Percentiles rank a stretch among this genome's conserved stretches.
Conservation (phyloP, 306 rosid genomes). For the Dryas drummondii region DNA sequence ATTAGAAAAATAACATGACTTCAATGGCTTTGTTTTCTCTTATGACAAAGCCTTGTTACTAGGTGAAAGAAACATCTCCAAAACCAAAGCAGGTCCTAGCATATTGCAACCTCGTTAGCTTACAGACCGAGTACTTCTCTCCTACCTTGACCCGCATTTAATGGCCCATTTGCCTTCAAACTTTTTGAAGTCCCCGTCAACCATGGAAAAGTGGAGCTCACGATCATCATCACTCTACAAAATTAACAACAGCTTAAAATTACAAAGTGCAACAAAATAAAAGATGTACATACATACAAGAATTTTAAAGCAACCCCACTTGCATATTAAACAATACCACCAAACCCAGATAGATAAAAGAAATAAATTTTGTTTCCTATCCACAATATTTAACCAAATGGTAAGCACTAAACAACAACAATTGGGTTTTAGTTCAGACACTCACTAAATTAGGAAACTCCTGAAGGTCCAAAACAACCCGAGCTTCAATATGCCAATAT, state of each 20-base stretch:
- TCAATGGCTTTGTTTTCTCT: not conserved
- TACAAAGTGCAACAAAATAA: not conserved
- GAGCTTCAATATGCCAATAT: constrained; percentile 99
- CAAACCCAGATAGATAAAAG: not conserved
- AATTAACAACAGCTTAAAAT: constrained; percentile 13
- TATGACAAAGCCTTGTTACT: not conserved
- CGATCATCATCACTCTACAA: constrained; percentile 62
- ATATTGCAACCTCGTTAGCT: constrained; percentile 7
- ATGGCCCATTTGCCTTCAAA: constrained; percentile 95
- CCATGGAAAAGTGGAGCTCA: constrained; percentile 92
- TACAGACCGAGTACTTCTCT: constrained; percentile 20
- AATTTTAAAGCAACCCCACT: not conserved
- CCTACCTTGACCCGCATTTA: constrained; percentile 74
- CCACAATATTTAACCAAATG: constrained; percentile 1
- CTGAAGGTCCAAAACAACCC: constrained; percentile 93
- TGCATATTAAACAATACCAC: not conserved
- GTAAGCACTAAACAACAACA: constrained; percentile 11
- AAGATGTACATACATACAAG: constrained; percentile 1
- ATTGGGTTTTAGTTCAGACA: constrained; percentile 11
- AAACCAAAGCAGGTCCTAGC: constrained; percentile 7
- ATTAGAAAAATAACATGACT: constrained; percentile 1
- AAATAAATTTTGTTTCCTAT: constrained; percentile 2
- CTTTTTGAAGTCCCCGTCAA: constrained; percentile 94
- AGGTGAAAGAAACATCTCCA: not conserved
- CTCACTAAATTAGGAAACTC: constrained; percentile 66